A percentile compares a stretch with the other conserved stretches of the same genome.
These are phyloP conservation scores for Yamadazyma tumulicola DNA, from an alignment of 805 yeast genomes.

Conservation along the genomic window DNA sequence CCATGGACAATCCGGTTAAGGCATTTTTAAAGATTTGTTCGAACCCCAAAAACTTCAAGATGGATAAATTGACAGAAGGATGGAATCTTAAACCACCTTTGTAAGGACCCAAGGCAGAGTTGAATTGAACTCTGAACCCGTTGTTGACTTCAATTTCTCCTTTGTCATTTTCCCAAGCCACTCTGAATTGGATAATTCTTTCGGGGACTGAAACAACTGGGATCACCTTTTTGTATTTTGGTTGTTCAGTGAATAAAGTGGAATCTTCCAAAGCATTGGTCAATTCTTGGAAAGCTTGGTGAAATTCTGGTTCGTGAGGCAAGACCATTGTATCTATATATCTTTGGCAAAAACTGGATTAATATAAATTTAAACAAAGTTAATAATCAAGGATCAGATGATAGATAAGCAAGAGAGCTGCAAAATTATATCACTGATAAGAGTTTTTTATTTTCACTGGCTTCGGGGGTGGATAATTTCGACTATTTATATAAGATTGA, in stretches of 20 bases:
- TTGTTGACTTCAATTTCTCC: slow-evolving; percentile 91
- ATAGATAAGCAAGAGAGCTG: no score
- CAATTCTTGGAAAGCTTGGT: slow-evolving; percentile 96
- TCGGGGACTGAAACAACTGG: slow-evolving; percentile 94
- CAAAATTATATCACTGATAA: no score
- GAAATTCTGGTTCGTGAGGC: slow-evolving; percentile 96
- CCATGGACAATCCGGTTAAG: slow-evolving; percentile 93
- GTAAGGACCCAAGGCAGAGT: slow-evolving; percentile 98
- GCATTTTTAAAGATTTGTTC: slow-evolving; percentile 99
- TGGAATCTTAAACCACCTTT: slow-evolving; percentile 99
- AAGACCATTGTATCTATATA: slow-evolving; percentile 49
- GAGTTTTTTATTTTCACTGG: no score
- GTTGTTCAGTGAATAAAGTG: slow-evolving; percentile 81
- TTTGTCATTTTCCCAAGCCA: slow-evolving; percentile 94
- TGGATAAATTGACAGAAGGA: slow-evolving; percentile 93
- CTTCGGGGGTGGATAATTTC: no score
- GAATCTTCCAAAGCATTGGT: slow-evolving; percentile 86
- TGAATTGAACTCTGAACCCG: slow-evolving; percentile 98
- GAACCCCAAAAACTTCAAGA: slow-evolving; percentile 93
- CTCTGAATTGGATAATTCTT: slow-evolving; percentile 95
- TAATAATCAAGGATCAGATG: no score
- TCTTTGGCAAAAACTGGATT: no score
- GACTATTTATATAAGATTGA: no score
- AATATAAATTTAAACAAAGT: no score
- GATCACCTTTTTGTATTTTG: slow-evolving; percentile 83